Percentiles rank a stretch among this genome's conserved stretches.
These are phyloP conservation scores for Cyclotella atomus DNA, from an alignment of 108 stramenopile genomes.

Conservation along the genomic window DNA sequence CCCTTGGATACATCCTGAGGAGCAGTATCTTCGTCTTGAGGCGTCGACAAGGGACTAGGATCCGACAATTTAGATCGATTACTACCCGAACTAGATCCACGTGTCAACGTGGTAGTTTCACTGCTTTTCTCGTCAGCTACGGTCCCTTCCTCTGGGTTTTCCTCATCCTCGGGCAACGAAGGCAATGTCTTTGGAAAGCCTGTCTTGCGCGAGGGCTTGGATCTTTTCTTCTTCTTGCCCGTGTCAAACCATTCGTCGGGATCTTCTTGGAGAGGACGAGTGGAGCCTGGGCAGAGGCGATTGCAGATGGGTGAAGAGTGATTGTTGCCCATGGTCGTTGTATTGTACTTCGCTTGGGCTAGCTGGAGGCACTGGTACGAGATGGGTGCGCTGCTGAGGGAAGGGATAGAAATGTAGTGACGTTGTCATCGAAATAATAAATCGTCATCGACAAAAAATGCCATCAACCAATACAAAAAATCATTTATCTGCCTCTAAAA, in stretches of 20 bases:
- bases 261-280: slow-evolving; percentile 17
- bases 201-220: neutral
- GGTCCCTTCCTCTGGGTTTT: neutral
- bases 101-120: neutral
- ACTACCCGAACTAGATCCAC: neutral
- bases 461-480: too few species aligned
- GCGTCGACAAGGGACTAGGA: neutral
- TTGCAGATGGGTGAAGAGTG: slow-evolving; percentile 26
- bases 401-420: too few species aligned
- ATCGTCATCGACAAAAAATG: too few species aligned
- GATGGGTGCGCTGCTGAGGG: too few species aligned
- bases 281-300: slow-evolving; percentile 15
- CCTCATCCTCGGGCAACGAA: slow-evolving; percentile 24
- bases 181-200: slow-evolving; percentile 17
- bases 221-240: slow-evolving; percentile 18
- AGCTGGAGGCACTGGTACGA: too few species aligned
- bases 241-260: slow-evolving; percentile 44
- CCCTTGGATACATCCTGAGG: neutral
- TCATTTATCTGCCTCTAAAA: too few species aligned
- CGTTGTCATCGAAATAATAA: too few species aligned
- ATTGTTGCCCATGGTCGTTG: slow-evolving; percentile 26
- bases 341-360: neutral
- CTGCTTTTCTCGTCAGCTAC: neutral
- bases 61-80: neutral
- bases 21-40: neutral